Evolutionary conservation across 305 asterid species (phyloP).

Genomic region (Caryopteris hybrid): DNA sequence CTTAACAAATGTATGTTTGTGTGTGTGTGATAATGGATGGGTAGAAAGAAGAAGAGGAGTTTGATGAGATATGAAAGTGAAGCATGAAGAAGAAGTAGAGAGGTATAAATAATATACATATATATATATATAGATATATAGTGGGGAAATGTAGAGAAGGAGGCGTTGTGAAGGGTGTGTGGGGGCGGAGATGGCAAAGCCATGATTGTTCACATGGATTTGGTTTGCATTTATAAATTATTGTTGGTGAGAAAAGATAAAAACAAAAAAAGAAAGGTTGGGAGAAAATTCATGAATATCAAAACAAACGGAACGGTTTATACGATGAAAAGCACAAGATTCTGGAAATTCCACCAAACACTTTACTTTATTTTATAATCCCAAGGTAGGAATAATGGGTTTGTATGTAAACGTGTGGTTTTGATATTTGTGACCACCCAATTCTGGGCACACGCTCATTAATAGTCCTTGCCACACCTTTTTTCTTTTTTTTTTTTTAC

Average conservation of each 20-base stretch:
- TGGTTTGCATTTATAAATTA: slow-evolving; percentile 10
- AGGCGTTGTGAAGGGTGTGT: neutral
- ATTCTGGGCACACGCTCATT: no score
- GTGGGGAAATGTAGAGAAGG: neutral
- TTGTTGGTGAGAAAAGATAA: neutral
- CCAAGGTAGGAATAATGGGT: neutral
- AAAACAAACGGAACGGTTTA: no score
- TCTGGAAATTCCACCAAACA: neutral
- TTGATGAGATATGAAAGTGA: no score
- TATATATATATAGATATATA: neutral
- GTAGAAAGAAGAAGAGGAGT: no score
- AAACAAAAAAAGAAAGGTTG: neutral
- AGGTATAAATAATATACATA: no score
- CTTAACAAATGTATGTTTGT: no score
- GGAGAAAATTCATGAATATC: neutral
- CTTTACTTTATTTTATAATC: neutral
- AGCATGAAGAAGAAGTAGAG: no score
- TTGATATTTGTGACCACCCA: neutral
- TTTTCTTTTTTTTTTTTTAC: no score
- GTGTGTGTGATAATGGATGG: no score
- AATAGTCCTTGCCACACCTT: no score
- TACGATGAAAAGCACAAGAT: no score
- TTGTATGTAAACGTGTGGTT: neutral
- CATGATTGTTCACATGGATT: no score
- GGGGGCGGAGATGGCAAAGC: slow-evolving; percentile 39